Evolutionary conservation across 73 alveolate genomes (phyloP).

Genomic region (Paramecium pentaurelia): DNA sequence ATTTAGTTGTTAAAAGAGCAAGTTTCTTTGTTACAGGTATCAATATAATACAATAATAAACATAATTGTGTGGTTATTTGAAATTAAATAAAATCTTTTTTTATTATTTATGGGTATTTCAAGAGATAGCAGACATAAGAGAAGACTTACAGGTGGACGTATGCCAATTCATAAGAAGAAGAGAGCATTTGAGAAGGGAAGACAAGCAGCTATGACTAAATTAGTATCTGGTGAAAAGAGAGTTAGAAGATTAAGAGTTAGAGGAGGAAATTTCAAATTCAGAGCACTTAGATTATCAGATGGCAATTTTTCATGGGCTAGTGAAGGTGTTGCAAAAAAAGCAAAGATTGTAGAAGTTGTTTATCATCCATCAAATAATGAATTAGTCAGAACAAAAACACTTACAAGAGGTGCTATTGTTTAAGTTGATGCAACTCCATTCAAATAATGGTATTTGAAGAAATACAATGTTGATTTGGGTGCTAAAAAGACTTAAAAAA

Average conservation of each 20-base stretch:
- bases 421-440: slow-evolving; percentile 95
- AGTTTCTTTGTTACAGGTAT: neutral
- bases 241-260: slow-evolving; percentile 75
- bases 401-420: slow-evolving; percentile 93
- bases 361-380: slow-evolving; percentile 98
- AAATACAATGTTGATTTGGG: slow-evolving; percentile 85
- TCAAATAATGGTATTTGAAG: slow-evolving; percentile 88
- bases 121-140: slow-evolving; percentile 95
- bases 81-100: neutral
- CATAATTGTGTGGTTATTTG: neutral
- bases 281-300: slow-evolving; percentile 90
- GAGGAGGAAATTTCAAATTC: slow-evolving; percentile 92
- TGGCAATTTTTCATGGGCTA: slow-evolving; percentile 96
- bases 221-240: slow-evolving; percentile 58
- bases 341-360: slow-evolving; percentile 91
- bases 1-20: neutral
- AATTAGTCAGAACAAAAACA: slow-evolving; percentile 97
- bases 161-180: slow-evolving; percentile 98
- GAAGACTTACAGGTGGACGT: slow-evolving; percentile 97
- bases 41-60: neutral
- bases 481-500: slow-evolving; percentile 64
- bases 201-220: slow-evolving; percentile 93
- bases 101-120: slow-evolving; percentile 87
- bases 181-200: slow-evolving; percentile 97
- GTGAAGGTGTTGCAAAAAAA: slow-evolving; percentile 71